Conservation (phyloP, 306 rosid species). For the Glycine latifolia region DNA sequence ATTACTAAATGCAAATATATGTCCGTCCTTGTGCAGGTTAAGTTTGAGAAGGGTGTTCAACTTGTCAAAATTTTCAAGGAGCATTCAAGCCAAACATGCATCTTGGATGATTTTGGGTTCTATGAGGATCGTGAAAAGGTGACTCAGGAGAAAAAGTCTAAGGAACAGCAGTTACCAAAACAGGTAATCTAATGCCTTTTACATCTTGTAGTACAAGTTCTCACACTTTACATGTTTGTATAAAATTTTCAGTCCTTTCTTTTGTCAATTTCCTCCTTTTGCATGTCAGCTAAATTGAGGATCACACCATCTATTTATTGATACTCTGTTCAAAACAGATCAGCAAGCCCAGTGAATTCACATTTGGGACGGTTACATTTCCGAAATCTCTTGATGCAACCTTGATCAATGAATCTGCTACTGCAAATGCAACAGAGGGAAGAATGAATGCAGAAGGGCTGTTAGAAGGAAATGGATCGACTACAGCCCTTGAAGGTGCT, state of each 20-base stretch:
- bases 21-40: conserved; percentile 51
- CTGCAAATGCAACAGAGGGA: conserved; percentile 41
- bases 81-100: conserved; percentile 54
- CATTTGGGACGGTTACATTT: conserved; percentile 41
- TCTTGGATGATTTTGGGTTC: conserved; percentile 66
- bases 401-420: conserved; percentile 38
- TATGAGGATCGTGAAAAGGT: conserved; percentile 55
- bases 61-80: conserved; percentile 56
- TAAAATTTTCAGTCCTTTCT: conserved; percentile 7
- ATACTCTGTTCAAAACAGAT: conserved; percentile 37
- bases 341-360: conserved; percentile 39
- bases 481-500: conserved; percentile 48
- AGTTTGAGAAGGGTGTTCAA: conserved; percentile 54
- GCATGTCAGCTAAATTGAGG: neutral
- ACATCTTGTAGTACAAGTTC: neutral
- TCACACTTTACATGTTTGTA: neutral
- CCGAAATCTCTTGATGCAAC: conserved; percentile 50
- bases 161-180: conserved; percentile 49
- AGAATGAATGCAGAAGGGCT: conserved; percentile 38
- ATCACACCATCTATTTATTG: neutral
- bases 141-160: conserved; percentile 50
- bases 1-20: conserved; percentile 9
- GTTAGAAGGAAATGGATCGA: conserved; percentile 44
- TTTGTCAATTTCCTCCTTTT: neutral
- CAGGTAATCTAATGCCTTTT: conserved; percentile 44